These are phyloP conservation scores for Phialophora verrucosa DNA, from an alignment of 2,329 filamentous ascomycete genomes.

Conservation along the genomic window DNA sequence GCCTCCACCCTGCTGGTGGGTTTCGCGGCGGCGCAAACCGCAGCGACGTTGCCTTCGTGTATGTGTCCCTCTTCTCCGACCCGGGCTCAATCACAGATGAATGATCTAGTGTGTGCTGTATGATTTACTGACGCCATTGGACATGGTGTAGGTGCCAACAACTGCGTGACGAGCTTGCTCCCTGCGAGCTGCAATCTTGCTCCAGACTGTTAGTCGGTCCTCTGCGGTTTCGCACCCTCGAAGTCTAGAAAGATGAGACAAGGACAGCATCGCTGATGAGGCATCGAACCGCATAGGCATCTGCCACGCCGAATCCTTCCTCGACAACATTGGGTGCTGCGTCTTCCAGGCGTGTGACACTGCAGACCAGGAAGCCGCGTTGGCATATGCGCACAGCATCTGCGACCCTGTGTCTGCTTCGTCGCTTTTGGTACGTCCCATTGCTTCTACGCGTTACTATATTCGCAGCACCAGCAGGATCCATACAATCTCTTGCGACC, in stretches of 20 bases:
- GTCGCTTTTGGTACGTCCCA: slow-evolving; percentile 40
- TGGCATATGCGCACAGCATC: slow-evolving; percentile 41
- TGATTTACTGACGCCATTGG: background rate
- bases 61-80: slow-evolving; percentile 12
- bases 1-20: slow-evolving; percentile 30
- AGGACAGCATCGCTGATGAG: background rate
- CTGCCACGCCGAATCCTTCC: slow-evolving; percentile 54
- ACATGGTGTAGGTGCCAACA: slow-evolving; percentile 28
- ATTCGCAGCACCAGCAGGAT: background rate
- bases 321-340: slow-evolving; percentile 58
- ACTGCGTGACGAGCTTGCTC: slow-evolving; percentile 51
- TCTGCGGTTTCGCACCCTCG: background rate
- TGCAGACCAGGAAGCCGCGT: slow-evolving; percentile 50
- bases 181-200: slow-evolving; percentile 51
- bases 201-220: slow-evolving; percentile 47
- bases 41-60: slow-evolving; percentile 29
- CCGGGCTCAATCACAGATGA: too few species aligned
- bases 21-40: slow-evolving; percentile 26
- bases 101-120: background rate
- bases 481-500: slow-evolving; percentile 4
- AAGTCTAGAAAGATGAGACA: background rate
- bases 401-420: slow-evolving; percentile 48
- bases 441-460: slow-evolving; percentile 9
- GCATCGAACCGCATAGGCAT: slow-evolving; percentile 43
- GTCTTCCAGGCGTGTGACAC: slow-evolving; percentile 51